A percentile compares a stretch with the other conserved stretches of the same genome.
phyloP scores from a whole-genome alignment of 192 early-diverging fungal species.

The Dissophora globulifera region DNA sequence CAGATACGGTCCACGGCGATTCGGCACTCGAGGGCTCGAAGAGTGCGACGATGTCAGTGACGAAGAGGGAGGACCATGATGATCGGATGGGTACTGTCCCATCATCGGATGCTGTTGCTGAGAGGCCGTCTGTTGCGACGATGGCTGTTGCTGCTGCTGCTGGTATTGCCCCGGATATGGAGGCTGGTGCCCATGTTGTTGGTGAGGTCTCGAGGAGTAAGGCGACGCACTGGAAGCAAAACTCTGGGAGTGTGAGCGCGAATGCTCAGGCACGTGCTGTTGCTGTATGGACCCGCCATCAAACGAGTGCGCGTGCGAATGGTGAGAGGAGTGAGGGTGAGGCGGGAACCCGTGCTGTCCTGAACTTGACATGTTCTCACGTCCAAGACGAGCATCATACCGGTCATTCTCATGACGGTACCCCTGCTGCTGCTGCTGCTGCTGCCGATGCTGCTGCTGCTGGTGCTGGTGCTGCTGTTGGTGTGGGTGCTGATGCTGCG shows the following conservation, averaged over 20 bases:
- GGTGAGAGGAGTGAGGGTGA: slow-evolving; percentile 10
- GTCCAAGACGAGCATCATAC: neutral
- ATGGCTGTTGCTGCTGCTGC: slow-evolving; percentile 10
- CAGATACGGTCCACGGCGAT: slow-evolving; percentile 34
- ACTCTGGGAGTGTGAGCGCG: neutral
- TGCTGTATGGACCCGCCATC: neutral
- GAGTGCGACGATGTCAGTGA: neutral
- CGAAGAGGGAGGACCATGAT: neutral
- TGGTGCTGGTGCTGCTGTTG: slow-evolving; percentile 4
- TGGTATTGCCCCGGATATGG: neutral
- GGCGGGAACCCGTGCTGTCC: neutral
- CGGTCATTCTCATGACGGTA: slow-evolving; percentile 6
- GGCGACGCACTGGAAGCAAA: neutral
- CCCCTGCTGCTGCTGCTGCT: slow-evolving; percentile 6
- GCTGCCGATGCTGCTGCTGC: slow-evolving; percentile 2
- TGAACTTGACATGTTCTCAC: neutral
- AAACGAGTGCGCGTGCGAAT: slow-evolving; percentile 4
- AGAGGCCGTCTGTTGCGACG: neutral
- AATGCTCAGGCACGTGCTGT: neutral
- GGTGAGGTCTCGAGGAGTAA: neutral
- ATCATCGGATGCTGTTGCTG: neutral
- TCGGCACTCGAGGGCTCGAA: slow-evolving; percentile 4
- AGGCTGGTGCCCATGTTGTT: neutral
- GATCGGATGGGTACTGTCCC: no score
- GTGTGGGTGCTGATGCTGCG: slow-evolving; percentile 9